Evolutionary conservation across 495 filamentous ascomycete species (phyloP).

Genomic region (Podospora anserina): DNA sequence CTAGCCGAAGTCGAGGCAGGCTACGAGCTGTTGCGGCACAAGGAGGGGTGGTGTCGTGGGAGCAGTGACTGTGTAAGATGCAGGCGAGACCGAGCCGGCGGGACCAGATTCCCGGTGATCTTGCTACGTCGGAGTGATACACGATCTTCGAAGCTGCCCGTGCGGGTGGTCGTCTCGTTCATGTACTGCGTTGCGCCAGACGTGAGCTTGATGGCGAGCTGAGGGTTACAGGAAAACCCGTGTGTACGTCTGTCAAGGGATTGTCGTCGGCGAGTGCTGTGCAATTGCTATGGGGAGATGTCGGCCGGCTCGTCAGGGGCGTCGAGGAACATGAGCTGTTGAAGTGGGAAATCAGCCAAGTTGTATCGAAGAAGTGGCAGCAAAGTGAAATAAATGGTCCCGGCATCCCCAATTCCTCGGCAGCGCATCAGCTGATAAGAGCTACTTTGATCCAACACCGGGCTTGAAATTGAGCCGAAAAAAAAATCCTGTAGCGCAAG

Average conservation of each 20-base stretch:
- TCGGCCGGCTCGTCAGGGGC: neutral
- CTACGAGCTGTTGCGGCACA: neutral
- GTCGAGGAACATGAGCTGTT: constrained; percentile 1
- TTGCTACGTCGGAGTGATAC: neutral
- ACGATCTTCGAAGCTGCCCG: neutral
- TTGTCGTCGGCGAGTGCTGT: neutral
- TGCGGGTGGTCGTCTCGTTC: constrained; percentile 1
- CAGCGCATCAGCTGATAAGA: constrained; percentile 5
- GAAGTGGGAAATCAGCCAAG: neutral
- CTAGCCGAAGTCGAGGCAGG: neutral
- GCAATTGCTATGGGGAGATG: neutral
- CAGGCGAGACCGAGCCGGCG: neutral
- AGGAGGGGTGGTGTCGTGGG: neutral
- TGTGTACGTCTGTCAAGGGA: neutral
- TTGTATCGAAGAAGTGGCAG: neutral
- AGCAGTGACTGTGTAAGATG: constrained; percentile 18
- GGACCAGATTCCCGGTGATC: neutral
- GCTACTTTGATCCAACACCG: neutral
- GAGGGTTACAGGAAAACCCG: neutral
- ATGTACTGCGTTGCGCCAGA: neutral
- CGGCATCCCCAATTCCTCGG: neutral
- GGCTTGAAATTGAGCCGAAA: neutral
- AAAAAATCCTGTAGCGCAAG: neutral
- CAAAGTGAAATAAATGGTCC: constrained; percentile 3
- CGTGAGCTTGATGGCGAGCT: neutral